Base-by-base conservation (phyloP, 2,329 filamentous ascomycete genomes). In the Rutstroemia sydowiana region DNA sequence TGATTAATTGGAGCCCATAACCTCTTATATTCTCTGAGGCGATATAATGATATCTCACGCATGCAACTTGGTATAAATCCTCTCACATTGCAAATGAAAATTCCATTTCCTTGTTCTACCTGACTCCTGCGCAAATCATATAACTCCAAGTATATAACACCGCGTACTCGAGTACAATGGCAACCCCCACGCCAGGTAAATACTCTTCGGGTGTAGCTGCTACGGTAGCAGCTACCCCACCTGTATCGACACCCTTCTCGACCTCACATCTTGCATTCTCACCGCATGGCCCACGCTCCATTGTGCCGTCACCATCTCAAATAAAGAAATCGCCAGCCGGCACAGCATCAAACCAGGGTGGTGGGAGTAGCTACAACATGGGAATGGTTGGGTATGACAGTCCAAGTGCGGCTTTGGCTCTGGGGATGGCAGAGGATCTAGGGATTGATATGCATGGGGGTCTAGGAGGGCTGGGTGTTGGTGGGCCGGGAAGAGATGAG, bases 211-310 rank as follows among this genome's bases (percentile, higher is more conserved):
- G 34, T 18, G 56, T 51, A n/a, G n/a, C n/a, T n/a, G n/a, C n/a
- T n/a, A n/a, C n/a, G 31, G 60, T 55, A 3, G 62, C 62, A 45
- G 79, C 77, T 3, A 84, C 81, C 5, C 82, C 82, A 13, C 80
- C 81, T n/a, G 81, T 82, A 21, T 84, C 81, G 32, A 85, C 81
- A 1, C 81, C 81, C 13, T 84, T 84, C 68, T 83, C 79, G 34
- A 71, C 75, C 21, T 62, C 61, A 74, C 75, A 45, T 39, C 73
- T 74, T n/a, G 78, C 75, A 32, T 79, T 84, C 62, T 82, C 81
- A 2, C 81, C 81, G 23, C 65, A 61, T 49, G 61, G 62, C 3
- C 72, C 67, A 55, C 57, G 79, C 73, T 30, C 75, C 72, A 60
- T 66, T 36, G 60, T 62, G 0, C 82, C 79, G 8, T 85, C 82